These are phyloP conservation scores for Saprolegnia parasitica DNA, from an alignment of 352 stramenopile species.

Conservation along the genomic window DNA sequence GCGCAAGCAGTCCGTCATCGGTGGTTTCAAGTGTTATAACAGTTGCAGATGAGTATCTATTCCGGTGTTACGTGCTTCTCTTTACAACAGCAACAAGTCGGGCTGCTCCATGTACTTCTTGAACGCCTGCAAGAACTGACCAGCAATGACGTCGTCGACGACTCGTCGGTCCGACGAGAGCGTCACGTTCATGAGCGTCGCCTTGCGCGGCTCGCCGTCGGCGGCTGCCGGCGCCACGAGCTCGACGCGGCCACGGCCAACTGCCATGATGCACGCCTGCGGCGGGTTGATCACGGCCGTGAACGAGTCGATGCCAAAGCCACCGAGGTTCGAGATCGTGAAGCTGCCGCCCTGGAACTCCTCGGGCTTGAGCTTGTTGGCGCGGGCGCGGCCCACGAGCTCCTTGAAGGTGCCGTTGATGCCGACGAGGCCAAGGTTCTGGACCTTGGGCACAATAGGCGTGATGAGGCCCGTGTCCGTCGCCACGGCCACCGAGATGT, in stretches of 20 bases:
- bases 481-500: slow-evolving; percentile 98
- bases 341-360: slow-evolving; percentile 99
- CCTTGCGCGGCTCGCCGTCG: slow-evolving; percentile 70
- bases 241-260: slow-evolving; percentile 90
- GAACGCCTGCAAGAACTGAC: slow-evolving; percentile 94
- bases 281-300: slow-evolving; percentile 98
- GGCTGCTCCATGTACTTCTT: slow-evolving; percentile 96
- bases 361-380: slow-evolving; percentile 97
- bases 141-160: slow-evolving; percentile 95
- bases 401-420: slow-evolving; percentile 97
- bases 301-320: slow-evolving; percentile 98
- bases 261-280: slow-evolving; percentile 97
- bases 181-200: slow-evolving; percentile 94
- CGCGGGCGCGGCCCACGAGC: slow-evolving; percentile 91
- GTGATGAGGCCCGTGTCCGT: slow-evolving; percentile 98
- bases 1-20: slow-evolving; percentile 26
- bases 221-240: slow-evolving; percentile 53
- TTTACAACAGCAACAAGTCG: slow-evolving; percentile 86
- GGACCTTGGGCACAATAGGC: slow-evolving; percentile 95
- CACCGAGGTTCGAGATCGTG: slow-evolving; percentile 98
- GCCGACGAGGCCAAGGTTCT: slow-evolving; percentile 88
- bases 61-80: background rate
- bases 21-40: background rate
- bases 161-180: slow-evolving; percentile 96
- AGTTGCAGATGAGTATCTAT: background rate